phyloP scores from a whole-genome alignment of 2,329 filamentous ascomycete genomes.

The Pestalotiopsis sp. region DNA sequence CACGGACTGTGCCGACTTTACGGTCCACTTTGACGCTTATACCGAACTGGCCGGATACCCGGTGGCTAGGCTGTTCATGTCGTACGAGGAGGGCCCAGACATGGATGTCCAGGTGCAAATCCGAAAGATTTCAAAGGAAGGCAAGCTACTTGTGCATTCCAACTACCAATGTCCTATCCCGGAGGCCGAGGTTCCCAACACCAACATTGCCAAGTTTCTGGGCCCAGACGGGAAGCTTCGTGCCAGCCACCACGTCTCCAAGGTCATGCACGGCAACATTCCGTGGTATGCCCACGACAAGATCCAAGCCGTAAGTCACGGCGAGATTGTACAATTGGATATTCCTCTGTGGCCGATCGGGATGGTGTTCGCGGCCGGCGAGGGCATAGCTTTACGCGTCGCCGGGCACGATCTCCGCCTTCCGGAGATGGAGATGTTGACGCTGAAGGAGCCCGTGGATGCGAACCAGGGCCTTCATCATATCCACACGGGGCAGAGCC shows the following conservation, averaged over 20 bases:
- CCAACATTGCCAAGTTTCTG: not conserved
- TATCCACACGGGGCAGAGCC: not conserved
- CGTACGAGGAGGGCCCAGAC: slow-evolving; percentile 15
- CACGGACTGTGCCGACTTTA: slow-evolving; percentile 6
- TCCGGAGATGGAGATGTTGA: not conserved
- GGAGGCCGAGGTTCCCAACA: not conserved
- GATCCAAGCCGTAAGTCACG: not conserved
- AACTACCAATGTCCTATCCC: not conserved
- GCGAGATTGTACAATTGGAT: not conserved
- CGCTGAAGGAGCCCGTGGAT: not conserved
- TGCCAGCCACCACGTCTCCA: not conserved
- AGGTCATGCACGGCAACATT: not conserved
- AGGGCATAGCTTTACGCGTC: not conserved
- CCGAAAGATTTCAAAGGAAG: not conserved
- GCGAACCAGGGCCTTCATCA: not conserved
- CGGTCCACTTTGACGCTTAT: slow-evolving; percentile 6
- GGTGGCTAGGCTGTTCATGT: slow-evolving; percentile 17
- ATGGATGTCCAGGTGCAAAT: slow-evolving; percentile 23
- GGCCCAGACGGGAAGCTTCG: not conserved
- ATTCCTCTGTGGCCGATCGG: not conserved
- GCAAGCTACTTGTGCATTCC: not conserved
- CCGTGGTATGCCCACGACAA: not conserved
- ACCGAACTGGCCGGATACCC: slow-evolving; percentile 11
- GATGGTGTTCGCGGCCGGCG: not conserved
- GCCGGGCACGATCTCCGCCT: not conserved